A percentile compares a stretch with the other conserved stretches of the same genome.
Evolutionary conservation across 257 asterid species (phyloP).

Genomic region (Dorcoceras hygrometricum): DNA sequence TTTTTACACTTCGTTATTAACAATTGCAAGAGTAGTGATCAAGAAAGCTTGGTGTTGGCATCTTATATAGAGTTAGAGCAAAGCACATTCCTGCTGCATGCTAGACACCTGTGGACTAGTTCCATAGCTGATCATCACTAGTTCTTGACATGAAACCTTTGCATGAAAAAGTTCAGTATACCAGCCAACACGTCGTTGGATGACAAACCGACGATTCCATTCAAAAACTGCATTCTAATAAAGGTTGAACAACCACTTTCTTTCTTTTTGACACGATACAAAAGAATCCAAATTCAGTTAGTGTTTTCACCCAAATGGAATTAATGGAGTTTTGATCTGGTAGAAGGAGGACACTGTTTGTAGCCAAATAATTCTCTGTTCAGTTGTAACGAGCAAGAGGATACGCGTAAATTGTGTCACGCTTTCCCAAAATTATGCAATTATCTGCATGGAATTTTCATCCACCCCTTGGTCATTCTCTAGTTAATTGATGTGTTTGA

Average conservation of each 20-base stretch:
- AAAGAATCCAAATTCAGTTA: not conserved
- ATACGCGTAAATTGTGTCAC: not conserved
- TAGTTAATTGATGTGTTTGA: too few species aligned
- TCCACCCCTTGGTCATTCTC: not conserved
- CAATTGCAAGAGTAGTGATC: not conserved
- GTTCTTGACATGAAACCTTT: not conserved
- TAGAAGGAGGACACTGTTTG: too few species aligned
- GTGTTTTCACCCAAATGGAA: not conserved
- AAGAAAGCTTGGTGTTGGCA: not conserved
- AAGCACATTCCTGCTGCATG: not conserved
- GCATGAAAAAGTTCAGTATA: not conserved
- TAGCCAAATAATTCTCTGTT: not conserved
- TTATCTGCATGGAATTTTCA: not conserved
- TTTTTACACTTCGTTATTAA: slow-evolving; percentile 1
- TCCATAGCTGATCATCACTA: slow-evolving; percentile 10
- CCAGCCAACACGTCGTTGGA: not conserved
- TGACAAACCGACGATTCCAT: not conserved
- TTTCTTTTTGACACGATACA: not conserved
- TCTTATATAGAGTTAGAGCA: slow-evolving; percentile 1
- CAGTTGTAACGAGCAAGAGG: not conserved
- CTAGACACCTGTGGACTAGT: slow-evolving; percentile 12
- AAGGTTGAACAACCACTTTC: not conserved
- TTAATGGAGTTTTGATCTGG: not conserved
- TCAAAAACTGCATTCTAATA: not conserved
- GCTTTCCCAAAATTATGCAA: not conserved